Evolutionary conservation across 2,329 filamentous ascomycete species (phyloP).

Genomic region (Penicillium frequentans): DNA sequence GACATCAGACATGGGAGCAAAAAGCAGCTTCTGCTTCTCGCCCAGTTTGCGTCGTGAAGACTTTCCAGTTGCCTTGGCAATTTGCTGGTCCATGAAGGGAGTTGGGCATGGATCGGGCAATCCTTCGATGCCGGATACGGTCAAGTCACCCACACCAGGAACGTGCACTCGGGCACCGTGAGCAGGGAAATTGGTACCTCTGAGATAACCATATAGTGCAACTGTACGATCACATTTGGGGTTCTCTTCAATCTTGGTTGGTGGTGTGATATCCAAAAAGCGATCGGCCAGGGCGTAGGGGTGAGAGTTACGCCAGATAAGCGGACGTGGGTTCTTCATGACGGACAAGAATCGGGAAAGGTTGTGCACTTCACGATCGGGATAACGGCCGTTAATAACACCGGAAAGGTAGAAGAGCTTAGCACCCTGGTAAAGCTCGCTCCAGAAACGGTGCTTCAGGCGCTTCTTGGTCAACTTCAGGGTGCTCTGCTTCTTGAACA

Average conservation of each 20-base stretch:
- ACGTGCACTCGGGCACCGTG: conserved; percentile 86
- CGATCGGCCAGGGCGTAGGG: conserved; percentile 92
- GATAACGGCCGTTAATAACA: conserved; percentile 94
- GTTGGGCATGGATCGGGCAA: conserved; percentile 95
- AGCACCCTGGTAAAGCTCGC: conserved; percentile 92
- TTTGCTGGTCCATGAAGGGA: conserved; percentile 81
- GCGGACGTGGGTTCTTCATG: conserved; percentile 98
- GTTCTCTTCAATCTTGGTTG: conserved; percentile 85
- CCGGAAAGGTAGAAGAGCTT: conserved; percentile 97
- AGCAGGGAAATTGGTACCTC: conserved; percentile 90
- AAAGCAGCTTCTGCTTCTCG: conserved; percentile 94
- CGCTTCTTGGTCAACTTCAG: conserved; percentile 94
- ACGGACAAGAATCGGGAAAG: conserved; percentile 91
- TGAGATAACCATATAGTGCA: conserved; percentile 87
- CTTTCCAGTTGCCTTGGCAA: conserved; percentile 82
- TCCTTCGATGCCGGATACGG: conserved; percentile 77
- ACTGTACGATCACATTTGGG: conserved; percentile 87
- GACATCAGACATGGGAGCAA: conserved; percentile 97
- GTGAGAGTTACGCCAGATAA: conserved; percentile 95
- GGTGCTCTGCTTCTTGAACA: conserved; percentile 91
- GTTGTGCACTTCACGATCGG: conserved; percentile 94
- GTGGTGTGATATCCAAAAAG: conserved; percentile 92
- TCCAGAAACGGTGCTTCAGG: conserved; percentile 94
- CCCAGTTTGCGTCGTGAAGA: conserved; percentile 76
- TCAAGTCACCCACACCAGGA: conserved; percentile 87